These are phyloP conservation scores for Tylopilus subfusipes DNA, from an alignment of 768 basidiomycete genomes.

Conservation along the genomic window DNA sequence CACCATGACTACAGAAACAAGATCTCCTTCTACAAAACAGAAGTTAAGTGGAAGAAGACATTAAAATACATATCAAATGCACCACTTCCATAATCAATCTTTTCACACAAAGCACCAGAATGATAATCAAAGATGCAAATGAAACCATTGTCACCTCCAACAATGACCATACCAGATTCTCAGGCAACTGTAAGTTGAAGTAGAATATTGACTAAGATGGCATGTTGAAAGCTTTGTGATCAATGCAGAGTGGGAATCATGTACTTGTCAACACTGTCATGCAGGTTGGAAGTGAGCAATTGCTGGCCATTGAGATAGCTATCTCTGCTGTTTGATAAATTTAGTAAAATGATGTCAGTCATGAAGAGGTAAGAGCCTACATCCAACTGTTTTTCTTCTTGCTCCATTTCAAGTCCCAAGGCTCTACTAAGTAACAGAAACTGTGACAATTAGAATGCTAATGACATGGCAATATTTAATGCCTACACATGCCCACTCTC, in stretches of 20 bases:
- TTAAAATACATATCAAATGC: conserved; percentile 1
- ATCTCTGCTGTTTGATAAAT: neutral
- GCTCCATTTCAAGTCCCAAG: conserved; percentile 8
- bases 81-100: neutral
- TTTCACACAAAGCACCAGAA: neutral
- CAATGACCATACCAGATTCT: neutral
- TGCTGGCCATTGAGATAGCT: neutral
- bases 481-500: conserved; percentile 2
- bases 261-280: neutral
- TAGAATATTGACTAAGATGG: neutral
- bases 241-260: neutral
- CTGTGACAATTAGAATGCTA: neutral
- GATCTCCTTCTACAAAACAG: neutral
- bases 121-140: neutral
- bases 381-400: conserved; percentile 5
- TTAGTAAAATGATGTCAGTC: neutral
- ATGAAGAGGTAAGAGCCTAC: neutral
- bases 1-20: neutral
- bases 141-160: neutral
- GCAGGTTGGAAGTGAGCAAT: neutral
- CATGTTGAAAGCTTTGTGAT: neutral
- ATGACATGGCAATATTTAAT: no score
- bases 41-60: neutral
- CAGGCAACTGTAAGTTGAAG: neutral
- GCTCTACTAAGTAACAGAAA: neutral